Conservation (phyloP, 1,284 basidiomycete species). For the Fistulina hepatica region DNA sequence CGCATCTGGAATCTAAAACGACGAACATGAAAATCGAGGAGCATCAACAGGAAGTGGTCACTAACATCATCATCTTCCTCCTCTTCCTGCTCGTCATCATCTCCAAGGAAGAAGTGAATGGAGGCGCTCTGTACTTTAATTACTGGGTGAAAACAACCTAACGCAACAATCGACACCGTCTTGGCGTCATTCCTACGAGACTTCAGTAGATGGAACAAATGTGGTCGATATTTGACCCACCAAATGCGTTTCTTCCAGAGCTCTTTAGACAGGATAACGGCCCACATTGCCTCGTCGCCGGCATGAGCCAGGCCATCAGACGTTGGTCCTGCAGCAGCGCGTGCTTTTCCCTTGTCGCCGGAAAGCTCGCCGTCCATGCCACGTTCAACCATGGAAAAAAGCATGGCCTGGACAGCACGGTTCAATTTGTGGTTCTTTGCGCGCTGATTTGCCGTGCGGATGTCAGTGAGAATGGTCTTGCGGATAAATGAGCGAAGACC, state of each 20-base stretch:
- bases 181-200: constrained; percentile 75
- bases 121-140: constrained; percentile 94
- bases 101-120: constrained; percentile 94
- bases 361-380: constrained; percentile 75
- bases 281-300: constrained; percentile 94
- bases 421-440: constrained; percentile 95
- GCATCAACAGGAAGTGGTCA: constrained; percentile 23
- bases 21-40: constrained; percentile 7
- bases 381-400: constrained; percentile 93
- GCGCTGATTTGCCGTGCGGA: constrained; percentile 83
- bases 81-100: constrained; percentile 60
- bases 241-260: constrained; percentile 93
- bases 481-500: constrained; percentile 78
- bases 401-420: constrained; percentile 89
- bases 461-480: constrained; percentile 93
- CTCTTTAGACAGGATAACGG: constrained; percentile 88
- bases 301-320: constrained; percentile 34
- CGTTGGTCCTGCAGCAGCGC: constrained; percentile 31
- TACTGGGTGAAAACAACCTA: constrained; percentile 91
- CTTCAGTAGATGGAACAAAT: not conserved
- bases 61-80: constrained; percentile 67
- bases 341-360: constrained; percentile 71
- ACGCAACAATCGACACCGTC: constrained; percentile 84
- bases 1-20: constrained; percentile 47
- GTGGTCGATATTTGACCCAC: constrained; percentile 30